These are phyloP conservation scores for Phialocephala subalpina DNA, from an alignment of 2,329 filamentous ascomycete species.

Conservation along the genomic window DNA sequence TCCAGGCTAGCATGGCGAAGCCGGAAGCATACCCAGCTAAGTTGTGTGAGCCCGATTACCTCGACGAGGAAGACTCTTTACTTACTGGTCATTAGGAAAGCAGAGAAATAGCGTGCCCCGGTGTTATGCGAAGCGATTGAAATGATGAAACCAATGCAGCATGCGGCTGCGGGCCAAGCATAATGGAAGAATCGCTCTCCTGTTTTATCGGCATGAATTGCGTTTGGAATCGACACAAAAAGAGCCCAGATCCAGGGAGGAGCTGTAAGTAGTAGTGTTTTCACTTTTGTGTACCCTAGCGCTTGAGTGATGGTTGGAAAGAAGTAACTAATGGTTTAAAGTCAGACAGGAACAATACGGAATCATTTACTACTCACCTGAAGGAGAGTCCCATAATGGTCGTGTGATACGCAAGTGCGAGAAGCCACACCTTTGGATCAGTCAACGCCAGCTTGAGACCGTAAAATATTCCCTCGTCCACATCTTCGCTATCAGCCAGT, in stretches of 20 bases:
- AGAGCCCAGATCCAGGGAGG: not conserved
- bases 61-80: too few species aligned
- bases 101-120: too few species aligned
- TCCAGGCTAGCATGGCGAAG: too few species aligned
- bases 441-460: not conserved
- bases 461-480: not conserved
- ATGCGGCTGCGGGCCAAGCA: not conserved
- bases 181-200: slow-evolving; percentile 3
- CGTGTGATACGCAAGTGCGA: not conserved
- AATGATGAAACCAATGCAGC: not conserved
- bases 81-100: too few species aligned
- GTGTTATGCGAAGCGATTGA: too few species aligned
- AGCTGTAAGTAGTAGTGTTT: slow-evolving; percentile 5
- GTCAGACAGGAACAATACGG: not conserved
- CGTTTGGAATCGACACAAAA: not conserved
- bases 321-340: not conserved
- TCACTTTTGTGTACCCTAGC: not conserved
- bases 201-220: slow-evolving; percentile 5
- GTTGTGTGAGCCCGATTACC: too few species aligned
- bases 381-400: not conserved
- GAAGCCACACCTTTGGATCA: not conserved
- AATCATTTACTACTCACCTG: not conserved
- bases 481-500: not conserved
- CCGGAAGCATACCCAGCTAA: too few species aligned
- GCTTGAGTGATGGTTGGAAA: not conserved